A percentile compares a stretch with the other conserved stretches of the same genome.
These are phyloP conservation scores for Salix dunnii DNA, from an alignment of 345 rosid genomes.

Conservation along the genomic window DNA sequence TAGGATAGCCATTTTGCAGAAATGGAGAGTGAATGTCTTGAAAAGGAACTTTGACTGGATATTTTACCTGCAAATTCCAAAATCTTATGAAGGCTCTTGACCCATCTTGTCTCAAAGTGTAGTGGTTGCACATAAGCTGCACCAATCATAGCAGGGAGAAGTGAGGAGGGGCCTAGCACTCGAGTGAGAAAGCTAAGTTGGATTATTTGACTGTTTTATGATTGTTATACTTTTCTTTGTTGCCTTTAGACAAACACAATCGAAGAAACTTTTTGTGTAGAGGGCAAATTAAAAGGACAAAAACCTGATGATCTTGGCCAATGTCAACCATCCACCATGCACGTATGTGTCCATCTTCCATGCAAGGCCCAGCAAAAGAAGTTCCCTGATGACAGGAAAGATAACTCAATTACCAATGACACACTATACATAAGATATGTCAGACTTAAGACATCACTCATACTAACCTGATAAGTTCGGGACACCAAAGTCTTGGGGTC, in stretches of 20 bases:
- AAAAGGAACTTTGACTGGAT: not conserved
- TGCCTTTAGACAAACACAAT: not conserved
- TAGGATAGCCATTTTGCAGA: not conserved
- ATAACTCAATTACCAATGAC: not conserved
- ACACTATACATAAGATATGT: not conserved
- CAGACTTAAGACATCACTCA: not conserved
- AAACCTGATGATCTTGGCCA: constrained; percentile 91
- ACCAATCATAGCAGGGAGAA: constrained; percentile 1
- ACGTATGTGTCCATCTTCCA: constrained; percentile 57
- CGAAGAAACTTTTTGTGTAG: not conserved
- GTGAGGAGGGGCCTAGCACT: not conserved
- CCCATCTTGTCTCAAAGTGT: constrained; percentile 90
- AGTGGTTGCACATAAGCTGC: constrained; percentile 97
- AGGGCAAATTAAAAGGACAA: not conserved
- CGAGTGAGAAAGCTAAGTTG: not conserved
- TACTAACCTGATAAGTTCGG: constrained; percentile 72
- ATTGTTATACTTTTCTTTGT: not conserved
- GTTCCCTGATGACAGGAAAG: constrained; percentile 53
- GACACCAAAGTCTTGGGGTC: constrained; percentile 86
- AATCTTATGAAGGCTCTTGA: constrained; percentile 66
- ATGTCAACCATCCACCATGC: constrained; percentile 97
- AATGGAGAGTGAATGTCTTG: too few relatives aligned
- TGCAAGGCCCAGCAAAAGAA: constrained; percentile 77
- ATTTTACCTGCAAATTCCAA: constrained; percentile 85
- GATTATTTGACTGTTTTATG: not conserved